Conservation (phyloP, 495 filamentous ascomycete genomes). For the Aspergillus biplanus region DNA sequence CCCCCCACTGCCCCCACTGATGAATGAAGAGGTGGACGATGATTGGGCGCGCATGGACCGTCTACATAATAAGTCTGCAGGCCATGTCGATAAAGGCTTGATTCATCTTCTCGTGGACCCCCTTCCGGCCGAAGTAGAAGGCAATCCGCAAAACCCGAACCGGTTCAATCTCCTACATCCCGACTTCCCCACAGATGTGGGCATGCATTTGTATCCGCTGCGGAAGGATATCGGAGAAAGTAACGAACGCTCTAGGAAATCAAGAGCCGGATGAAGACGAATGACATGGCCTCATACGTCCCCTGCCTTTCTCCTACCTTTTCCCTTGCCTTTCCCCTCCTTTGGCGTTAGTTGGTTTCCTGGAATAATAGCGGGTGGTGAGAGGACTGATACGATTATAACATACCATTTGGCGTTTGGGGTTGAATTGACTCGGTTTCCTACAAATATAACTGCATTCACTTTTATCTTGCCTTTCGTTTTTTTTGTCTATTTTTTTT, state of each 20-base stretch:
- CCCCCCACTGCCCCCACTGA: constrained; percentile 54
- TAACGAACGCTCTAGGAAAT: constrained; percentile 26
- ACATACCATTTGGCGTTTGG: constrained; percentile 22
- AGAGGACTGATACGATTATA: constrained; percentile 3
- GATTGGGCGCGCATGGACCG: constrained; percentile 63
- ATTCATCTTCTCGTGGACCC: constrained; percentile 42
- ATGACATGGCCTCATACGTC: neutral
- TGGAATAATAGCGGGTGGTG: constrained; percentile 2
- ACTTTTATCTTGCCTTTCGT: constrained; percentile 9
- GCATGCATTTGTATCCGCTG: constrained; percentile 42
- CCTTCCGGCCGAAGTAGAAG: constrained; percentile 36
- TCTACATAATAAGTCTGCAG: constrained; percentile 36
- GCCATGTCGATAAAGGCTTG: constrained; percentile 45
- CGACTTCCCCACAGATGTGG: constrained; percentile 43
- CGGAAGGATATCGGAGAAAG: constrained; percentile 18
- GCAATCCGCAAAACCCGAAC: constrained; percentile 38
- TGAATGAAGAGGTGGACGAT: constrained; percentile 60
- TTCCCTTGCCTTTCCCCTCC: constrained; percentile 1
- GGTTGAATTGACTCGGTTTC: neutral
- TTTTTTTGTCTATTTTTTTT: constrained; percentile 8
- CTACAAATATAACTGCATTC: constrained; percentile 12
- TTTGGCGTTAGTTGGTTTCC: constrained; percentile 16
- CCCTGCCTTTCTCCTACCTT: neutral
- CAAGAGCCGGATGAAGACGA: constrained; percentile 14
- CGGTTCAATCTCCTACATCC: constrained; percentile 45